Conservation (phyloP, 2,329 filamentous ascomycete species). For the Colletotrichum neosansevieriae region DNA sequence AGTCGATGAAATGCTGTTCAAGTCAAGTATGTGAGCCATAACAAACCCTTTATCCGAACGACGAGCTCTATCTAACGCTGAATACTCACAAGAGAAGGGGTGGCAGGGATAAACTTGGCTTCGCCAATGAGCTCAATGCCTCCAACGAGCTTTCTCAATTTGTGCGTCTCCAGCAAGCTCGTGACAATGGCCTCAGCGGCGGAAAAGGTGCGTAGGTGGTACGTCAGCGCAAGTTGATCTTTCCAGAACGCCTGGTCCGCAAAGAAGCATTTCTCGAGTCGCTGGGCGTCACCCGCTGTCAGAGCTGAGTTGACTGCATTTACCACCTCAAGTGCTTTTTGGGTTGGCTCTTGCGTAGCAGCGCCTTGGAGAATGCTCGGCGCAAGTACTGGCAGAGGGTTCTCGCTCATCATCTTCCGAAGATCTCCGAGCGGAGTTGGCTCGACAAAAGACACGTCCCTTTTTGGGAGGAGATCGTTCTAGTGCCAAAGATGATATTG, state of each 20-base stretch:
- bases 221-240: slow-evolving; percentile 32
- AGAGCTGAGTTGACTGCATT: slow-evolving; percentile 1
- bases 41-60: neutral
- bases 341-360: neutral
- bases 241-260: slow-evolving; percentile 20
- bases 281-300: neutral
- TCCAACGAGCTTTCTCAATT: neutral
- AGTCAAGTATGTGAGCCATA: neutral
- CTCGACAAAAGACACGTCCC: neutral
- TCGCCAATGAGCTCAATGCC: slow-evolving; percentile 18
- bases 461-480: neutral
- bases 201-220: slow-evolving; percentile 30
- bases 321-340: neutral
- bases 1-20: slow-evolving; percentile 28
- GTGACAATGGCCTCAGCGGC: neutral
- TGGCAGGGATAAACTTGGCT: slow-evolving; percentile 21
- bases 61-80: neutral
- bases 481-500: neutral
- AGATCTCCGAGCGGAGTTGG: neutral
- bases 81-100: slow-evolving; percentile 3
- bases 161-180: neutral
- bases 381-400: neutral
- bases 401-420: slow-evolving; percentile 21
- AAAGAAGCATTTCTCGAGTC: slow-evolving; percentile 13
- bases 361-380: neutral